These are phyloP conservation scores for Megacollybia platyphylla DNA, from an alignment of 1,284 basidiomycete genomes.

Conservation along the genomic window DNA sequence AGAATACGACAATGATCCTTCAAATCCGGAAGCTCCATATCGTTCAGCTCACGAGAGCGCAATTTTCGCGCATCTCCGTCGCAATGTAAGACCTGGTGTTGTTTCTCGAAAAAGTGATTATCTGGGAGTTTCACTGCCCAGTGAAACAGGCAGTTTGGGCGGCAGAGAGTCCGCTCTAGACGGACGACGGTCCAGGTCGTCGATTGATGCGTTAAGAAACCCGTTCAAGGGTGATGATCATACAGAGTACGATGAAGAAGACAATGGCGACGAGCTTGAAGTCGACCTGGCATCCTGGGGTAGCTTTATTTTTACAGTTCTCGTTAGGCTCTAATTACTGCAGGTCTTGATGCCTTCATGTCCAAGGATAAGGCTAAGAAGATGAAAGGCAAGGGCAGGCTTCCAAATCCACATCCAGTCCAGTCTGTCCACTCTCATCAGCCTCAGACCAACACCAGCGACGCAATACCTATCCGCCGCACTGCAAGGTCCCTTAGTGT, in stretches of 20 bases:
- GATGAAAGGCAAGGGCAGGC: conserved; percentile 36
- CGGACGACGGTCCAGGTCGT: conserved; percentile 32
- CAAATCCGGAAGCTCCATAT: conserved; percentile 42
- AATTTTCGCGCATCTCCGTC: conserved; percentile 63
- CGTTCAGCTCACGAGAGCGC: conserved; percentile 71
- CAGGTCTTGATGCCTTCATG: conserved; percentile 55
- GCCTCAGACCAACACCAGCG: conserved; percentile 18
- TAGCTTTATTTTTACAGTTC: too few relatives aligned
- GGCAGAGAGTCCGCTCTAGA: conserved; percentile 33
- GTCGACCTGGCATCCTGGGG: conserved; percentile 75
- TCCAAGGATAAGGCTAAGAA: conserved; percentile 47
- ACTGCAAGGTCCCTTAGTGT: conserved; percentile 50
- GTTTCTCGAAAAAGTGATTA: conserved; percentile 44
- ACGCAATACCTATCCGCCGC: conserved; percentile 17
- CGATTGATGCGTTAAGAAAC: conserved; percentile 52
- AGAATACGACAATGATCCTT: conserved; percentile 78
- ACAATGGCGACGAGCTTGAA: conserved; percentile 43
- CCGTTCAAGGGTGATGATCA: conserved; percentile 55
- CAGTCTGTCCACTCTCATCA: conserved; percentile 19
- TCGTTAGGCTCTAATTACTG: too few relatives aligned
- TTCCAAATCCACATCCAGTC: conserved; percentile 36
- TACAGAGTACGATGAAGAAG: conserved; percentile 34
- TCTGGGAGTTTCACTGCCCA: conserved; percentile 54
- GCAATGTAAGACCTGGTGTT: conserved; percentile 29
- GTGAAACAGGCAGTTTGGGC: conserved; percentile 33